Percentiles rank a stretch among this genome's conserved stretches.
phyloP scores from a whole-genome alignment of 352 stramenopile genomes.

The Phytophthora pinifolia region DNA sequence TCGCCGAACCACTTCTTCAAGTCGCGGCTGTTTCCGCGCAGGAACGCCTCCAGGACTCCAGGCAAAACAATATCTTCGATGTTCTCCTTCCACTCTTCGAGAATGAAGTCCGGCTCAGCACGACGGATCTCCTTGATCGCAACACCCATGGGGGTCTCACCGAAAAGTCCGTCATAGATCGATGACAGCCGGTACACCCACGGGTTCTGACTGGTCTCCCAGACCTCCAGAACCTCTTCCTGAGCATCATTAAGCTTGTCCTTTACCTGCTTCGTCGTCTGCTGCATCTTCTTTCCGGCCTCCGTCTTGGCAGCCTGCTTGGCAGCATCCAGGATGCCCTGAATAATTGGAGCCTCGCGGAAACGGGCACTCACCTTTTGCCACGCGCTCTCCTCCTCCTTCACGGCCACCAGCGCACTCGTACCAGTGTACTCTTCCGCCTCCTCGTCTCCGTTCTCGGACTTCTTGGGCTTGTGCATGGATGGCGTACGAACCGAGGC shows the following conservation, averaged over 20 bases:
- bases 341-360: slow-evolving; percentile 94
- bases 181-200: slow-evolving; percentile 97
- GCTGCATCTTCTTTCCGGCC: slow-evolving; percentile 68
- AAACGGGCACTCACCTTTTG: slow-evolving; percentile 94
- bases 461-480: slow-evolving; percentile 39
- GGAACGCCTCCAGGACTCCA: slow-evolving; percentile 94
- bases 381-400: slow-evolving; percentile 94
- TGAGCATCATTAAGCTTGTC: slow-evolving; percentile 81
- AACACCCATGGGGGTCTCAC: slow-evolving; percentile 95
- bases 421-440: slow-evolving; percentile 63
- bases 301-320: slow-evolving; percentile 79
- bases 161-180: slow-evolving; percentile 98
- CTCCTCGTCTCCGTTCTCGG: slow-evolving; percentile 39
- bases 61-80: slow-evolving; percentile 94
- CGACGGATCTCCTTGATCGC: slow-evolving; percentile 95
- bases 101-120: slow-evolving; percentile 95
- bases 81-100: slow-evolving; percentile 96
- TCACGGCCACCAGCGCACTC: slow-evolving; percentile 84
- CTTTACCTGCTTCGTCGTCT: slow-evolving; percentile 73
- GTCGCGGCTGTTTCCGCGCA: slow-evolving; percentile 94
- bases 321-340: slow-evolving; percentile 82
- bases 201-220: slow-evolving; percentile 99
- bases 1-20: slow-evolving; percentile 97
- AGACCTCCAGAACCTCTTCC: slow-evolving; percentile 92
- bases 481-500: slow-evolving; percentile 62